Percentiles rank a stretch among this genome's conserved stretches.
phyloP scores from a whole-genome alignment of 2,329 filamentous ascomycete genomes.

The Fusarium poae region DNA sequence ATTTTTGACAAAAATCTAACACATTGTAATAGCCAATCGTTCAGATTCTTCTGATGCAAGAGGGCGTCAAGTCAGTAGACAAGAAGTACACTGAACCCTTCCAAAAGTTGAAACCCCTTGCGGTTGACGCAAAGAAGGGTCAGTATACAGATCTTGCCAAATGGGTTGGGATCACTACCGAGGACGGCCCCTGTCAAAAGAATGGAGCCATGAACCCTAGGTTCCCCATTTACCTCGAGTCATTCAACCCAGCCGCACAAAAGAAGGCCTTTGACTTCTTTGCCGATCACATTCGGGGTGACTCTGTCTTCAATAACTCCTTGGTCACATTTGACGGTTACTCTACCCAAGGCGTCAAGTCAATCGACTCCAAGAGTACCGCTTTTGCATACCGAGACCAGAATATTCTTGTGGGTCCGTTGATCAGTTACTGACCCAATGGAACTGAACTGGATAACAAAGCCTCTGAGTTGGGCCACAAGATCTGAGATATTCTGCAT shows the following conservation, averaged over 20 bases:
- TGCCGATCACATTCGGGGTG: conserved; percentile 10
- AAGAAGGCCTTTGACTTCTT: conserved; percentile 34
- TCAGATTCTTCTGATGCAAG: conserved; percentile 58
- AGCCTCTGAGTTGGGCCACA: conserved; percentile 32
- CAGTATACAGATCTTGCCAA: conserved; percentile 37
- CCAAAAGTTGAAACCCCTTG: conserved; percentile 57
- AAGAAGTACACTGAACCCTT: conserved; percentile 58
- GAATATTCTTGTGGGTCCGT: conserved; percentile 36
- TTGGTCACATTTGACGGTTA: conserved; percentile 70
- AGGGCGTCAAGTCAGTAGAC: conserved; percentile 58
- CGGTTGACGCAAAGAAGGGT: conserved; percentile 40
- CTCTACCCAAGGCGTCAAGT: conserved; percentile 56
- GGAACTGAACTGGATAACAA: conserved; percentile 16
- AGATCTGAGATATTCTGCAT: conserved; percentile 32
- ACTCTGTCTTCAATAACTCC: conserved; percentile 31
- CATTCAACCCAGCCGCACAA: conserved; percentile 27
- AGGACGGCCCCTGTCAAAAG: conserved; percentile 38
- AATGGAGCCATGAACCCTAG: conserved; percentile 40
- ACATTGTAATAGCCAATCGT: conserved; percentile 54
- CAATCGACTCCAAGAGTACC: neutral
- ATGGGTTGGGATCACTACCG: conserved; percentile 34
- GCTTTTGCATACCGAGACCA: conserved; percentile 40
- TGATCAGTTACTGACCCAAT: conserved; percentile 31
- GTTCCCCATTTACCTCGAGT: conserved; percentile 42
- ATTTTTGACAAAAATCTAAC: neutral